phyloP scores from a whole-genome alignment of 768 basidiomycete genomes.

The Suillus plorans region DNA sequence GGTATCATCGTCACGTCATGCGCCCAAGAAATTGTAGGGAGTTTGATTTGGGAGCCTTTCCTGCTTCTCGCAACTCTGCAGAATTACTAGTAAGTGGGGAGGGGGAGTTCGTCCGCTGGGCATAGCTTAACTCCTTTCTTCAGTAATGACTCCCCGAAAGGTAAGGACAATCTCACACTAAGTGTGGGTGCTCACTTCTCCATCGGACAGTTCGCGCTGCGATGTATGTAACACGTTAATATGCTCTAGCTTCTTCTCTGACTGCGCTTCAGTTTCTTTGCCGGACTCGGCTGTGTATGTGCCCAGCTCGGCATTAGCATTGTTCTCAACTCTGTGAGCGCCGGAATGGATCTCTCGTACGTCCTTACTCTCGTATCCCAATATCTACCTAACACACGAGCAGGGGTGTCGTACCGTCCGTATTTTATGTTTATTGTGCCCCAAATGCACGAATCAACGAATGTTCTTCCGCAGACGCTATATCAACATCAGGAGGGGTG shows the following conservation, averaged over 20 bases:
- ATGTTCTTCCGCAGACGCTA: slow-evolving; percentile 7
- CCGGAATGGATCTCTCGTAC: slow-evolving; percentile 21
- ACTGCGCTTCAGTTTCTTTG: slow-evolving; percentile 16
- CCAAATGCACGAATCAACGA: not conserved
- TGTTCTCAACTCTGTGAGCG: slow-evolving; percentile 20
- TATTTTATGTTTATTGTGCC: not conserved
- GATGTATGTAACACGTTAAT: slow-evolving; percentile 6
- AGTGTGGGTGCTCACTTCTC: not conserved
- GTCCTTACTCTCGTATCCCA: not conserved
- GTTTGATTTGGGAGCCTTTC: slow-evolving; percentile 19
- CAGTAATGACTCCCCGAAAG: slow-evolving; percentile 8
- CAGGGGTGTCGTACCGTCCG: not conserved
- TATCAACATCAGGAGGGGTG: slow-evolving; percentile 14
- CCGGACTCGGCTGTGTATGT: slow-evolving; percentile 19
- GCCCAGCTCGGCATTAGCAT: slow-evolving; percentile 20
- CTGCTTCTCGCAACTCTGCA: slow-evolving; percentile 18
- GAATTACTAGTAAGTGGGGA: slow-evolving; percentile 15
- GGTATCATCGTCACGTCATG: slow-evolving; percentile 16
- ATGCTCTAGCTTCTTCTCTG: slow-evolving; percentile 3
- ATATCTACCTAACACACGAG: not conserved
- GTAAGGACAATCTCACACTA: not conserved
- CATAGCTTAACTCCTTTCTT: not conserved
- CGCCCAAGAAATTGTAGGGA: slow-evolving; percentile 15
- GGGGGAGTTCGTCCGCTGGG: not conserved
- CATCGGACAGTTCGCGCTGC: slow-evolving; percentile 8